Base-by-base conservation (phyloP, 768 basidiomycete species). In the Lepiota subincarnata region DNA sequence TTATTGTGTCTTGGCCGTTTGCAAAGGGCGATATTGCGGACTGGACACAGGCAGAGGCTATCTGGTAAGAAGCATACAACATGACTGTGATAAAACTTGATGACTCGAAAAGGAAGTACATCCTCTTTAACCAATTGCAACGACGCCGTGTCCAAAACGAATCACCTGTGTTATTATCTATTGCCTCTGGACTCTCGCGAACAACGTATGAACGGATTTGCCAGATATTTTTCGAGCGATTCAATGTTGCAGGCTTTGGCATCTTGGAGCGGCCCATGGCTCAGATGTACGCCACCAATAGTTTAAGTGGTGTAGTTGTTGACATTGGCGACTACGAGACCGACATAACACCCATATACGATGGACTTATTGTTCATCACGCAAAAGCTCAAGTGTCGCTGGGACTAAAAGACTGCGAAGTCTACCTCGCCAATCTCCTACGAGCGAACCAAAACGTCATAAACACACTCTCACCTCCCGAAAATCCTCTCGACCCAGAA, bases 221-320 rank as follows among this genome's bases (percentile, higher is more conserved):
- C 60, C 91, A 88, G 62, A 77, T 90, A 36, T 91, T 95, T 70
- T 97, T 97, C 61, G 93, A 96, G 64, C 86, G 89, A 20, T 90
- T 95, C 79, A 93, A 94, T 64, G 86, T 88, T 22, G 86, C 94
- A 7, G 89, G 84, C 13, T 82, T 95, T 58, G 79, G 81, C 50
- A 76, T 94, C 59, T 73, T 93, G 46, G 87, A 94, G 53, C 88
- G 92, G 0, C 87, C 93, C 18, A 79, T 93, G 67, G 81, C 89
- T 7, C 89, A 93, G 59, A 71, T 95, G 40, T 95, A 90, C 68
- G 83, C 92, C 18, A 81, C 81, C 13, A 86, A 85, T 59, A 76
- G 76, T 51, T 75, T 89, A 54, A 81, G 70, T 50, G 91, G 92
- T 43, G 69, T 96, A 45, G 82, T 92, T 37, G 76, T 97, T 54